These are phyloP conservation scores for Salvia splendens DNA, from an alignment of 257 asterid genomes.

Conservation along the genomic window DNA sequence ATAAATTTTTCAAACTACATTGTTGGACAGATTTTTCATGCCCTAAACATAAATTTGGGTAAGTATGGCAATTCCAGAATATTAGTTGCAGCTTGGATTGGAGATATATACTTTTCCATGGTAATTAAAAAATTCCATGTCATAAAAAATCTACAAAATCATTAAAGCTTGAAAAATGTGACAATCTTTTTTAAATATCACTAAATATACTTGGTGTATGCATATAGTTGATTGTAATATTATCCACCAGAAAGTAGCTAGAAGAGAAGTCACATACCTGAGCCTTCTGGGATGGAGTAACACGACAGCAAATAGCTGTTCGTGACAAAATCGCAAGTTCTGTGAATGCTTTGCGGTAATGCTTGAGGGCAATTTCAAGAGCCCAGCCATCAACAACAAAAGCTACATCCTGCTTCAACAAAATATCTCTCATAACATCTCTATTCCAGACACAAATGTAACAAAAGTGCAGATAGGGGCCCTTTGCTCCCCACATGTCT, in stretches of 20 bases:
- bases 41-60: background rate
- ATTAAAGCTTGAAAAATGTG: no score
- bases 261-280: slow-evolving; percentile 58
- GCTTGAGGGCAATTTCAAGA: slow-evolving; percentile 94
- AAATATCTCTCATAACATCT: slow-evolving; percentile 6
- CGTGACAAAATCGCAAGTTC: slow-evolving; percentile 90
- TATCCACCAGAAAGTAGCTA: slow-evolving; percentile 18
- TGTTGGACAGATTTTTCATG: no score
- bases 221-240: background rate
- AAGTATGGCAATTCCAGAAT: slow-evolving; percentile 6
- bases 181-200: no score
- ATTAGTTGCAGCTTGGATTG: background rate
- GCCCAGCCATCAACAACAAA: slow-evolving; percentile 99
- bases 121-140: background rate
- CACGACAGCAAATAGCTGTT: slow-evolving; percentile 98
- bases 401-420: slow-evolving; percentile 75
- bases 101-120: slow-evolving; percentile 8
- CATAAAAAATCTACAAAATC: background rate
- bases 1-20: no score
- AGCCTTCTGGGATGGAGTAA: slow-evolving; percentile 99
- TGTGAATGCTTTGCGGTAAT: slow-evolving; percentile 81
- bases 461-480: no score
- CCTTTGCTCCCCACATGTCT: no score
- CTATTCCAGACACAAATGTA: no score
- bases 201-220: background rate